Conservation (phyloP, 257 asterid genomes). For the Plectranthus barbatus region DNA sequence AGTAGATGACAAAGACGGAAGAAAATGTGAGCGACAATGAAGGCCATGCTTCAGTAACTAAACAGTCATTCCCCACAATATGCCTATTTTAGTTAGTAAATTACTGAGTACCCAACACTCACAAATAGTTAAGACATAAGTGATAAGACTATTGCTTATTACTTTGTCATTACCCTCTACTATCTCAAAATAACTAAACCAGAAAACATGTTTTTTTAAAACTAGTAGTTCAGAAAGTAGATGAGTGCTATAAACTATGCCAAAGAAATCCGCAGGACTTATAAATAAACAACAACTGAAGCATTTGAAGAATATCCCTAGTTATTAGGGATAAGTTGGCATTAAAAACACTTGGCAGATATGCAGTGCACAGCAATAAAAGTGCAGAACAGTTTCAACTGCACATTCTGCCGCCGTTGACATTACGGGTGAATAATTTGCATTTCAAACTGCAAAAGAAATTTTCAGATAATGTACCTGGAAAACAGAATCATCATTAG, state of each 20-base stretch:
- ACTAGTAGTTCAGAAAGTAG: neutral
- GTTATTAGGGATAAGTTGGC: neutral
- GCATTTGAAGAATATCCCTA: neutral
- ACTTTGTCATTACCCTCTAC: neutral
- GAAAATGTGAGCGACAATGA: neutral
- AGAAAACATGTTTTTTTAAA: neutral
- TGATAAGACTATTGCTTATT: neutral
- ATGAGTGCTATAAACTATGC: neutral
- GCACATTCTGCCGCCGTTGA: neutral
- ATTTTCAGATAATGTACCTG: constrained; percentile 57
- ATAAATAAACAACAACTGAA: neutral
- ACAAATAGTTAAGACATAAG: neutral
- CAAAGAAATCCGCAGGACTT: neutral
- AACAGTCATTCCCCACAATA: neutral
- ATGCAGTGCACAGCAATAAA: neutral
- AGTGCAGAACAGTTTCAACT: neutral
- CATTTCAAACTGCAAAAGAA: neutral
- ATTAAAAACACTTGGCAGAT: neutral
- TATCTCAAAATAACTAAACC: neutral
- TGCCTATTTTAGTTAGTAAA: neutral
- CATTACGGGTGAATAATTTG: neutral
- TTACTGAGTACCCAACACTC: neutral
- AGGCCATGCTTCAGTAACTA: neutral
- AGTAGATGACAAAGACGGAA: neutral
- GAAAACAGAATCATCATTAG: constrained; percentile 55